Evolutionary conservation across 176 grass and related monocot species (phyloP).

Genomic region (Chloris gayana): DNA sequence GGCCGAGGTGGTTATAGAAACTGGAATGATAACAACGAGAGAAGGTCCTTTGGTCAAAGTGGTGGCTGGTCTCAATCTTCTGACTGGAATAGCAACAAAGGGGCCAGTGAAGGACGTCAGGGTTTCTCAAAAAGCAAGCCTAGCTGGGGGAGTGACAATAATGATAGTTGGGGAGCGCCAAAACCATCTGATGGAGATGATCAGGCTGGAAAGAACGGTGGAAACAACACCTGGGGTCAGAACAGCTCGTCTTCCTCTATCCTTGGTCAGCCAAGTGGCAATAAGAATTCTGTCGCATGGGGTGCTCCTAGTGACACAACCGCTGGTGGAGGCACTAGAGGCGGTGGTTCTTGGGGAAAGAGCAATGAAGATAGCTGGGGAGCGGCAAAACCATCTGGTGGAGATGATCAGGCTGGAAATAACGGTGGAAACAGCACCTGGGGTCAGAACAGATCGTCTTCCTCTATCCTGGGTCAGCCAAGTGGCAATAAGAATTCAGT

Average conservation of each 20-base stretch:
- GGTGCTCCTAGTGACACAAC: no score
- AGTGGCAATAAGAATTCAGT: no score
- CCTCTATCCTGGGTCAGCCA: no score
- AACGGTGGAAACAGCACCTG: no score
- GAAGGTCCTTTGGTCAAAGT: constrained; percentile 26
- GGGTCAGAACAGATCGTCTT: no score
- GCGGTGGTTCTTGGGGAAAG: no score
- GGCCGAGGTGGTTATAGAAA: constrained; percentile 33
- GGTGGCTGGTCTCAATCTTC: constrained; percentile 43
- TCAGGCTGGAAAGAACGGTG: constrained; percentile 34
- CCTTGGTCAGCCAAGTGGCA: constrained; percentile 20
- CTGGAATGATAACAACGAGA: constrained; percentile 38
- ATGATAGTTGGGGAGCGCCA: constrained; percentile 33
- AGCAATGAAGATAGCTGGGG: no score
- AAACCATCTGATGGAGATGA: constrained; percentile 35
- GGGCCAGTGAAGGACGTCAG: constrained; percentile 21
- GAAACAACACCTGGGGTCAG: constrained; percentile 29
- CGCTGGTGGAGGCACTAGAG: no score
- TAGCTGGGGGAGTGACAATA: constrained; percentile 37
- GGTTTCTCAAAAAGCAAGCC: constrained; percentile 35
- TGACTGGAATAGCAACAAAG: constrained; percentile 40
- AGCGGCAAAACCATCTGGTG: no score
- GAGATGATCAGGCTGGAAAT: no score
- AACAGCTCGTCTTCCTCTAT: constrained; percentile 38
- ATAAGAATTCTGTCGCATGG: no score